Evolutionary conservation across 352 stramenopile species (phyloP).

Genomic region (Phytophthora nicotianae): DNA sequence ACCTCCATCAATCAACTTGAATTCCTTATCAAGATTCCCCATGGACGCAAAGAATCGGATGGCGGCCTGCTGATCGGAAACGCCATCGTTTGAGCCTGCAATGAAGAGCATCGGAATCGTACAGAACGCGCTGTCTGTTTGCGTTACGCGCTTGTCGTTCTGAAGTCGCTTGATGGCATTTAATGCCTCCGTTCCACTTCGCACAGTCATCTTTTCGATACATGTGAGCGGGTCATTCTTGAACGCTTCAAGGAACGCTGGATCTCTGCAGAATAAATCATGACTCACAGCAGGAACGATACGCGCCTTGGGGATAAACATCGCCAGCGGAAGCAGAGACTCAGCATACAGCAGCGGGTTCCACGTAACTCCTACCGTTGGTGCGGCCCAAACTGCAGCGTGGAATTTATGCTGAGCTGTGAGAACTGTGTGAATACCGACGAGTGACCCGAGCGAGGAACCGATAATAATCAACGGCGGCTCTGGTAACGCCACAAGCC

Average conservation of each 20-base stretch:
- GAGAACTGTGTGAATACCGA: slow-evolving; percentile 63
- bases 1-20: slow-evolving; percentile 52
- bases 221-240: slow-evolving; percentile 59
- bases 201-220: slow-evolving; percentile 47
- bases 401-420: slow-evolving; percentile 51
- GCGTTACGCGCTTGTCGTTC: slow-evolving; percentile 28
- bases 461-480: slow-evolving; percentile 60
- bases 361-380: slow-evolving; percentile 54
- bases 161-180: slow-evolving; percentile 36
- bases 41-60: slow-evolving; percentile 47
- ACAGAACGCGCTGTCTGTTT: slow-evolving; percentile 25
- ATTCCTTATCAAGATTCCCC: slow-evolving; percentile 53
- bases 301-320: slow-evolving; percentile 38
- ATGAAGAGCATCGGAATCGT: slow-evolving; percentile 42
- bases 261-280: slow-evolving; percentile 41
- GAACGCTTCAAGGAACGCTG: slow-evolving; percentile 53
- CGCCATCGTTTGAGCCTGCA: slow-evolving; percentile 50
- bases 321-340: slow-evolving; percentile 43
- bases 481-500: slow-evolving; percentile 21
- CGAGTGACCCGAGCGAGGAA: slow-evolving; percentile 60
- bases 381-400: slow-evolving; percentile 53
- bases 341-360: slow-evolving; percentile 46
- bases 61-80: slow-evolving; percentile 41
- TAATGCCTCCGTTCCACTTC: slow-evolving; percentile 35
- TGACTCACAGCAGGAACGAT: slow-evolving; percentile 62